Evolutionary conservation across 169 alveolate genomes (phyloP).

Genomic region (Plasmodium relictum): DNA sequence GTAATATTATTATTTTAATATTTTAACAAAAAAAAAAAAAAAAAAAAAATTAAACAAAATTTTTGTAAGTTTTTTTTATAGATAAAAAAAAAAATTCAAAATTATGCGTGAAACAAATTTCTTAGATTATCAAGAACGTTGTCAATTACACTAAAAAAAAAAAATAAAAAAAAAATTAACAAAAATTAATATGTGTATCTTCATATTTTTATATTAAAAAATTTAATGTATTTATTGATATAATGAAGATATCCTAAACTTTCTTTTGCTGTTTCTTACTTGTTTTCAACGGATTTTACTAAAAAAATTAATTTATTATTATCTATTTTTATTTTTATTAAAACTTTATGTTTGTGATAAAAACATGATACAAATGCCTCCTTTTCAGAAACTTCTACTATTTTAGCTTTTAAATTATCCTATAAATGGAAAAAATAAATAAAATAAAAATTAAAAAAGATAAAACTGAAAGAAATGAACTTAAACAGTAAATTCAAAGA

Average conservation of each 20-base stretch:
- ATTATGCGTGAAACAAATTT: slow-evolving; percentile 55
- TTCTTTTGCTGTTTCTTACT: slow-evolving; percentile 26
- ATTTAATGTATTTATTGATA: background rate
- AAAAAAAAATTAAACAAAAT: slow-evolving; percentile 3
- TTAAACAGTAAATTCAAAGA: background rate
- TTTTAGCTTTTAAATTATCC: slow-evolving; percentile 46
- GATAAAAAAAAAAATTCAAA: background rate
- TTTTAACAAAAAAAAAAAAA: slow-evolving; percentile 59
- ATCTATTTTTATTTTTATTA: slow-evolving; percentile 64
- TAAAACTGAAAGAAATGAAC: background rate
- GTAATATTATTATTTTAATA: slow-evolving; percentile 16
- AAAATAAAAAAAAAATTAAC: slow-evolving; percentile 15
- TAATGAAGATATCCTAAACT: background rate
- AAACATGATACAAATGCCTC: slow-evolving; percentile 63
- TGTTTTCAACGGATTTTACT: slow-evolving; percentile 60
- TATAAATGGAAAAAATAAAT: slow-evolving; percentile 17
- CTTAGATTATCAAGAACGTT: slow-evolving; percentile 56
- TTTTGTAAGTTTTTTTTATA: background rate
- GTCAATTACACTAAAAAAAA: slow-evolving; percentile 60
- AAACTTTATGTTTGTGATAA: slow-evolving; percentile 43
- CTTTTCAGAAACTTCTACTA: slow-evolving; percentile 60
- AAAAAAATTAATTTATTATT: slow-evolving; percentile 72
- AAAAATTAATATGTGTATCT: background rate
- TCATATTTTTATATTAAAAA: background rate
- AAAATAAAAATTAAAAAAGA: slow-evolving; percentile 8